phyloP scores from a whole-genome alignment of 2,329 filamentous ascomycete genomes.

The Botryosphaeria dothidea region DNA sequence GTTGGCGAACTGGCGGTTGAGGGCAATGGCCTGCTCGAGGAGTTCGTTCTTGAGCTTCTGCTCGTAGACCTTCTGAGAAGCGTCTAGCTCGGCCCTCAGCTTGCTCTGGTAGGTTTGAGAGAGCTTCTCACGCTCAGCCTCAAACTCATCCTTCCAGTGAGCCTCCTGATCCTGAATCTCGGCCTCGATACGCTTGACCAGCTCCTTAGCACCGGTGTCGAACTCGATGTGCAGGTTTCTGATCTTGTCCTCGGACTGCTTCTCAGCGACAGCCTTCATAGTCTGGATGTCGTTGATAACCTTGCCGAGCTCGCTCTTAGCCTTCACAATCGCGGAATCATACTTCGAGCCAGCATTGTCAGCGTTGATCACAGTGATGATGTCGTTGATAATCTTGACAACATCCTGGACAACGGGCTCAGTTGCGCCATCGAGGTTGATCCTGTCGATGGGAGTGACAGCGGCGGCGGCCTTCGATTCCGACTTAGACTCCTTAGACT shows the following conservation, averaged over 20 bases:
- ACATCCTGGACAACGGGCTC: constrained; percentile 91
- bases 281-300: constrained; percentile 76
- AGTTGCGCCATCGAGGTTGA: constrained; percentile 72
- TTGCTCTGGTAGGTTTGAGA: constrained; percentile 77
- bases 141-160: constrained; percentile 85
- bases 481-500: constrained; percentile 23
- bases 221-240: constrained; percentile 73
- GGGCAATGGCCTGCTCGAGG: constrained; percentile 82
- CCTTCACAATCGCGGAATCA: constrained; percentile 75
- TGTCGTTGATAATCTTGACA: constrained; percentile 92
- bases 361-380: constrained; percentile 90
- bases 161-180: constrained; percentile 80
- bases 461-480: constrained; percentile 27
- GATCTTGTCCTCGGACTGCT: constrained; percentile 74
- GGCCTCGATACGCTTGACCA: constrained; percentile 84
- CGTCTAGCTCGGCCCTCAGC: constrained; percentile 74
- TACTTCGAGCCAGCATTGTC: constrained; percentile 79
- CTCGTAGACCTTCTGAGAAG: constrained; percentile 77
- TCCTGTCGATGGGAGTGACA: constrained; percentile 69
- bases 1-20: constrained; percentile 81
- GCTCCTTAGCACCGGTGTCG: constrained; percentile 80
- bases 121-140: constrained; percentile 79
- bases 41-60: constrained; percentile 82
- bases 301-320: constrained; percentile 77
- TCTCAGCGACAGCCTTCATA: constrained; percentile 69